These are phyloP conservation scores for Xylaria palmicola DNA, from an alignment of 495 filamentous ascomycete species.

Conservation along the genomic window DNA sequence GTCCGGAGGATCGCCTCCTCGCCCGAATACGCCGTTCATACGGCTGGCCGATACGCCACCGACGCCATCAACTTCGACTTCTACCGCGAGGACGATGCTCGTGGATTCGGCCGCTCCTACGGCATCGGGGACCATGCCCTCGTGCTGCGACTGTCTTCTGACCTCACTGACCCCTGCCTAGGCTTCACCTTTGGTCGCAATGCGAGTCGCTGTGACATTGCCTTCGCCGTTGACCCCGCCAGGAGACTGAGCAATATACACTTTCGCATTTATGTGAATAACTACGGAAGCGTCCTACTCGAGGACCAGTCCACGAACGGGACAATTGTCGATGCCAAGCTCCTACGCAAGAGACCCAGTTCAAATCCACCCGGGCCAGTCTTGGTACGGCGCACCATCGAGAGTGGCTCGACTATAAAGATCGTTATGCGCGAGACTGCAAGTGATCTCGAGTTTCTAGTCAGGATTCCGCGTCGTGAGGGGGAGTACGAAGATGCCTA, in stretches of 20 bases:
- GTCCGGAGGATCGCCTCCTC: constrained; percentile 54
- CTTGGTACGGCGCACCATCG: constrained; percentile 57
- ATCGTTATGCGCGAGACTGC: constrained; percentile 55
- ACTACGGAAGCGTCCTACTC: constrained; percentile 78
- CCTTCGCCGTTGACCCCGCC: constrained; percentile 56
- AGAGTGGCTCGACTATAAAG: constrained; percentile 68
- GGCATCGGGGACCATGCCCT: constrained; percentile 65
- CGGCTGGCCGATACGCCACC: constrained; percentile 37
- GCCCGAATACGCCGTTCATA: constrained; percentile 37
- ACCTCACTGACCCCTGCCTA: constrained; percentile 56
- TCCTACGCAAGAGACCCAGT: constrained; percentile 48
- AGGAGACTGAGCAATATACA: constrained; percentile 81
- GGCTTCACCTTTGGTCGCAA: constrained; percentile 91
- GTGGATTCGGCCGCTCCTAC: constrained; percentile 44
- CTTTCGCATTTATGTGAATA: constrained; percentile 85
- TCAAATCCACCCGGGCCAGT: constrained; percentile 33
- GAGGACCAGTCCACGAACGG: constrained; percentile 92
- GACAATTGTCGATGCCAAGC: constrained; percentile 72
- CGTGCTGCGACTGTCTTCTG: constrained; percentile 74
- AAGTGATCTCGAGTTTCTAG: constrained; percentile 70
- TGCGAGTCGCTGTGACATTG: constrained; percentile 65
- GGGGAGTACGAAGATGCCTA: constrained; percentile 57
- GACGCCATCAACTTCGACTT: constrained; percentile 51
- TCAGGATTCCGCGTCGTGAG: constrained; percentile 76
- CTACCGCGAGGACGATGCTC: constrained; percentile 38